Evolutionary conservation across 495 filamentous ascomycete genomes (phyloP).

Genomic region (Penicillium atrosanguineum): DNA sequence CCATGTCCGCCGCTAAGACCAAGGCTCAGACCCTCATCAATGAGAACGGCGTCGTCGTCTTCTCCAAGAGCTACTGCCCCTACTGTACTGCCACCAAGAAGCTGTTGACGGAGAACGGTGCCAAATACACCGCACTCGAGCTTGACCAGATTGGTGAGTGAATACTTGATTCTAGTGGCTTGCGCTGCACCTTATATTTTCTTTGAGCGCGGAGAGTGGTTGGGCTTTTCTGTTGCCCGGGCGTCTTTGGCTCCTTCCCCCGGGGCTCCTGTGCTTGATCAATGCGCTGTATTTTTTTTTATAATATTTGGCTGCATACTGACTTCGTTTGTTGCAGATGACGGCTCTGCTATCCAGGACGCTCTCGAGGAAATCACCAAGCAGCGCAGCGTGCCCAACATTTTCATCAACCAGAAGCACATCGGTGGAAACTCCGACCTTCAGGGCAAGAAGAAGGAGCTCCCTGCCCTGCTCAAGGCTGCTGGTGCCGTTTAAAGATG

Average conservation of each 20-base stretch:
- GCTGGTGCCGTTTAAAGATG: constrained; percentile 61
- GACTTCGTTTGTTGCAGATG: constrained; percentile 44
- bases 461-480: constrained; percentile 58
- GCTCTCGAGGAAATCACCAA: constrained; percentile 76
- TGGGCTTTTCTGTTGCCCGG: background rate
- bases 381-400: constrained; percentile 90
- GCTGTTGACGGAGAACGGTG: constrained; percentile 63
- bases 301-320: background rate
- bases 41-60: constrained; percentile 90
- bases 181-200: background rate
- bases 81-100: constrained; percentile 82
- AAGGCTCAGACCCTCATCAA: constrained; percentile 87
- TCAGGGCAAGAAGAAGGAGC: constrained; percentile 59
- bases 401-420: constrained; percentile 87
- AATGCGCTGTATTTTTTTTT: background rate
- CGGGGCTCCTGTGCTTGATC: background rate
- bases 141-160: constrained; percentile 77
- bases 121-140: constrained; percentile 74
- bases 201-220: background rate
- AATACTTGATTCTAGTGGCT: background rate
- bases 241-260: background rate
- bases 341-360: constrained; percentile 78
- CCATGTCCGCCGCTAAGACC: constrained; percentile 80
- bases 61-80: constrained; percentile 97
- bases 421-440: constrained; percentile 97